Evolutionary conservation across 1,139 yeast genomes (phyloP), one percentile per base, ranked within the genome.

Genomic region (Saccharomycopsis hybrid): DNA sequence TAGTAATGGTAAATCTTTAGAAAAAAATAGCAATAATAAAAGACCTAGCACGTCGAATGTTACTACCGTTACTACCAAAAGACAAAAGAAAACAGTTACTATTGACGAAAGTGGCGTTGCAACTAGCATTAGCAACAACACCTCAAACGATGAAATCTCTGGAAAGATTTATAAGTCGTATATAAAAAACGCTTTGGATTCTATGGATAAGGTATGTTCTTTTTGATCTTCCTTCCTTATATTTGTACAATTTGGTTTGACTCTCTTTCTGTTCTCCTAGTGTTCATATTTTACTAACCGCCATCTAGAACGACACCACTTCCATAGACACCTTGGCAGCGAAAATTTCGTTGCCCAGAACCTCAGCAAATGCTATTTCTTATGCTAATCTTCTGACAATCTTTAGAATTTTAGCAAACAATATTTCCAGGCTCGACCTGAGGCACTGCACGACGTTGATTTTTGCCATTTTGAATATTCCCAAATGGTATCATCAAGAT

Each of bases 121-220:
- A n/a, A 24, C 7, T 68, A 13, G 51, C 39, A 9, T 8, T 36
- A 24, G 24, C 5, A 36, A 36, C 24, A 24, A 11, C 35, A 8
- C 35, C 35, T 32, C 35, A 36, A 24, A 29, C 11, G 46, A 35
- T 27, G 37, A 43, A 13, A 30, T 43, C 25, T 27, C 37, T 31
- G 35, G n/a, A 27, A 43, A 43, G 37, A 43, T 43, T 28, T 43
- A 43, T 65, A 67, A 74, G 48, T 73, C 85, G 43, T 78, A 76
- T 61, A 80, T 85, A 33, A 76, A 74, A 57, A 76, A 85, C 52
- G 94, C 94, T 37, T 68, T 86, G 57, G 84, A 81, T 48, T 78
- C 84, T 51, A 69, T 84, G 60, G 89, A 83, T 55, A 76, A 72
- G 67, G 77, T 71, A 75, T 72, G 72, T 66, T 49, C 29, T 46